A percentile compares a stretch with the other conserved stretches of the same genome.
Evolutionary conservation across 1,284 basidiomycete genomes (phyloP).

Genomic region (Irpex sp.): DNA sequence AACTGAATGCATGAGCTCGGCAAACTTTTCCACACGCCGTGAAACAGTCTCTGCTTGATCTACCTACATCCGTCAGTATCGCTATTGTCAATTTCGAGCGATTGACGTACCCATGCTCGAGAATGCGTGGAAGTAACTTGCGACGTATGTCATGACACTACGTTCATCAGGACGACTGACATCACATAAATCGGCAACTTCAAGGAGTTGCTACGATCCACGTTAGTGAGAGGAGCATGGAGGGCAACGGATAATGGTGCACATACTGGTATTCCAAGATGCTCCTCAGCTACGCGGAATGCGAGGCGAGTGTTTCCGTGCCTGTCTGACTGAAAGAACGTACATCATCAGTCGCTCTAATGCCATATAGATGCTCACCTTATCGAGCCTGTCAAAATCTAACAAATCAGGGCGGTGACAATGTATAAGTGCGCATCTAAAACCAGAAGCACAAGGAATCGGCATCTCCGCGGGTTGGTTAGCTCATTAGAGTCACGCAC

Average conservation of each 20-base stretch:
- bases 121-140: conserved; percentile 97
- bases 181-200: conserved; percentile 96
- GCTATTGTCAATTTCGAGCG: neutral
- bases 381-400: conserved; percentile 81
- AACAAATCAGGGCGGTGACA: conserved; percentile 93
- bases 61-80: conserved; percentile 24
- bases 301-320: conserved; percentile 82
- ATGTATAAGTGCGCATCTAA: conserved; percentile 93
- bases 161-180: conserved; percentile 86
- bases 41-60: conserved; percentile 95
- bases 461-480: conserved; percentile 1
- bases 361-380: conserved; percentile 37
- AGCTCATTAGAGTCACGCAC: conserved; percentile 43
- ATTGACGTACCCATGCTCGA: conserved; percentile 80
- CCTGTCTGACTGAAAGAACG: conserved; percentile 50
- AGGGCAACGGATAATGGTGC: neutral
- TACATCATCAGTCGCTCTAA: neutral
- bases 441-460: conserved; percentile 9
- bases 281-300: conserved; percentile 81
- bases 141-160: conserved; percentile 93
- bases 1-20: conserved; percentile 88
- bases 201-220: conserved; percentile 73
- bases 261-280: conserved; percentile 84
- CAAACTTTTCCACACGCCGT: conserved; percentile 91
- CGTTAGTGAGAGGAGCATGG: neutral